Percentiles rank a stretch among this genome's conserved stretches.
These are phyloP conservation scores for Auricularia cornea DNA, from an alignment of 768 basidiomycete species.

Conservation along the genomic window DNA sequence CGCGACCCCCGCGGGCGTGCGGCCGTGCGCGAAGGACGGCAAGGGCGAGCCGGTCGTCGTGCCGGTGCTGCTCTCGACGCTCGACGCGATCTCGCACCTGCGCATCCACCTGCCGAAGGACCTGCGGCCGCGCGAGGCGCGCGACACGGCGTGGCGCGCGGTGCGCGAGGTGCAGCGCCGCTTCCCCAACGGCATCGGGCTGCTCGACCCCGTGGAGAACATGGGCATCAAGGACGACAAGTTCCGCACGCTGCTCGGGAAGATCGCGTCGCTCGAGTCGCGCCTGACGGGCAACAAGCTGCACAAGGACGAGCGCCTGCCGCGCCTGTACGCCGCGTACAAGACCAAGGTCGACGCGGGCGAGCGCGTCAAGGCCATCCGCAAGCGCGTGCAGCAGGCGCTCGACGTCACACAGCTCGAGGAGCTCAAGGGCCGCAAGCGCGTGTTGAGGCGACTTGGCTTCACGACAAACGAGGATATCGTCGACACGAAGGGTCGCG, in stretches of 20 bases:
- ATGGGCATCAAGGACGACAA: constrained; percentile 95
- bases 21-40: constrained; percentile 61
- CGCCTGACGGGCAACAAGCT: constrained; percentile 75
- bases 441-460: constrained; percentile 82
- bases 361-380: constrained; percentile 63
- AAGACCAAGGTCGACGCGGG: constrained; percentile 64
- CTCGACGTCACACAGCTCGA: constrained; percentile 92
- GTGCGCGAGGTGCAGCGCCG: constrained; percentile 85
- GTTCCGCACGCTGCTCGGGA: constrained; percentile 83
- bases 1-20: constrained; percentile 59
- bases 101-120: constrained; percentile 89
- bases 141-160: constrained; percentile 85
- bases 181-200: constrained; percentile 77
- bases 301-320: constrained; percentile 67
- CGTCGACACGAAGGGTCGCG: constrained; percentile 95
- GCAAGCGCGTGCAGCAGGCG: constrained; percentile 81
- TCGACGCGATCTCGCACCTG: constrained; percentile 80
- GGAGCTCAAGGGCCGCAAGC: constrained; percentile 91
- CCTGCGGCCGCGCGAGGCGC: constrained; percentile 59
- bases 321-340: constrained; percentile 75
- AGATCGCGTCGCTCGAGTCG: constrained; percentile 85
- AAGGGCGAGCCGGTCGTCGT: constrained; percentile 81
- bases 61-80: constrained; percentile 77
- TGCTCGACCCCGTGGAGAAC: constrained; percentile 87
- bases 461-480: constrained; percentile 88